A percentile compares a stretch with the other conserved stretches of the same genome.
Conservation (phyloP, 1,284 basidiomycete genomes). For the Gomphus bonarii region DNA sequence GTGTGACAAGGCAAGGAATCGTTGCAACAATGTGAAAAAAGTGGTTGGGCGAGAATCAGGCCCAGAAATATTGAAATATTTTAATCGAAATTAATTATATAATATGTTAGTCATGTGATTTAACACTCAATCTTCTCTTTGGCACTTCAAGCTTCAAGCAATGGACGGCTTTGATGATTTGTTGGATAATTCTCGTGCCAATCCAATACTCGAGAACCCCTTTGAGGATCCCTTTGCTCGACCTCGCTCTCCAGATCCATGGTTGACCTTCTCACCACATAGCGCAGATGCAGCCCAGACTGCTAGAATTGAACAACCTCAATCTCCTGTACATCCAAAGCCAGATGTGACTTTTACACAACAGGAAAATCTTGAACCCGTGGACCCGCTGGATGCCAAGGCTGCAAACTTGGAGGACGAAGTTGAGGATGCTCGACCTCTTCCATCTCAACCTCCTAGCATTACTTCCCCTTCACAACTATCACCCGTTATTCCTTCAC, state of each 20-base stretch:
- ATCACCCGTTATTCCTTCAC: neutral
- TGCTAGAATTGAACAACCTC: neutral
- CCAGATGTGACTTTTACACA: neutral
- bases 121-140: neutral
- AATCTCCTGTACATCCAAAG: slow-evolving; percentile 2
- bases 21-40: too few species aligned
- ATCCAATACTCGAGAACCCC: slow-evolving; percentile 59
- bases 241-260: slow-evolving; percentile 63
- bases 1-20: neutral
- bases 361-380: neutral
- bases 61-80: too few species aligned
- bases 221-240: slow-evolving; percentile 67
- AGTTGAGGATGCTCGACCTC: neutral
- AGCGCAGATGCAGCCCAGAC: slow-evolving; percentile 19
- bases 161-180: slow-evolving; percentile 56
- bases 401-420: slow-evolving; percentile 8
- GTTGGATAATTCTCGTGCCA: slow-evolving; percentile 45
- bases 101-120: neutral
- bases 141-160: neutral
- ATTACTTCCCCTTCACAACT: neutral
- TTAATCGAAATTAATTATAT: too few species aligned
- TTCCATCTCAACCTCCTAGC: neutral
- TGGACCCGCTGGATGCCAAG: slow-evolving; percentile 3
- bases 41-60: too few species aligned
- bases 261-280: slow-evolving; percentile 38